phyloP scores from a whole-genome alignment of 768 basidiomycete genomes.

The Naganishia kalamii region DNA sequence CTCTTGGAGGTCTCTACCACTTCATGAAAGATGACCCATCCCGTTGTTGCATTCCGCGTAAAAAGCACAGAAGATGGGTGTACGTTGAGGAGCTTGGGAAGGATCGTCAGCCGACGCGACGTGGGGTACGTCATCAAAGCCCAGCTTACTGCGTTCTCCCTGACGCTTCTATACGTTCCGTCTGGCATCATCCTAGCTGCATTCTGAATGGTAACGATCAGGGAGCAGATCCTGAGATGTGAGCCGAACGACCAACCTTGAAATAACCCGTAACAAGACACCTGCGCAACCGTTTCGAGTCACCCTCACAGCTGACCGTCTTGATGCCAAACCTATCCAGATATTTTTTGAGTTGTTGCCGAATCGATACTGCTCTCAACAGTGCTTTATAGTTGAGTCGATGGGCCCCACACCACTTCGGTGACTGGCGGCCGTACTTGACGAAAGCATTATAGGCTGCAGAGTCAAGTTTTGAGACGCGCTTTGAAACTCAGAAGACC shows the following conservation, averaged over 20 bases:
- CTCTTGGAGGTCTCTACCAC: conserved; percentile 94
- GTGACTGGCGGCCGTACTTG: conserved; percentile 64
- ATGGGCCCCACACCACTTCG: conserved; percentile 87
- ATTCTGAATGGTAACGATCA: conserved; percentile 54
- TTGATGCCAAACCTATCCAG: conserved; percentile 82
- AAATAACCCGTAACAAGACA: conserved; percentile 92
- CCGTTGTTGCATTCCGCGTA: conserved; percentile 78
- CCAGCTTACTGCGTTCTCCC: conserved; percentile 67
- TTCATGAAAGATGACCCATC: conserved; percentile 93
- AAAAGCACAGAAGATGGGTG: conserved; percentile 94
- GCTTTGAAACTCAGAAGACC: background rate
- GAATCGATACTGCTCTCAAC: conserved; percentile 87
- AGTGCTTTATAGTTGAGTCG: conserved; percentile 88
- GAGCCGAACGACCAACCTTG: conserved; percentile 33
- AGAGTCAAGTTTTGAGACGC: background rate
- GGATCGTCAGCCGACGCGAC: background rate
- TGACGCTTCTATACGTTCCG: conserved; percentile 82
- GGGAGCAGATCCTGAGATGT: background rate
- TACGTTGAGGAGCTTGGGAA: conserved; percentile 65
- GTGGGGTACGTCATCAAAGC: background rate
- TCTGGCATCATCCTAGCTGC: conserved; percentile 85
- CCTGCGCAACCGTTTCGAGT: conserved; percentile 69
- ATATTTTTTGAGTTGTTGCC: conserved; percentile 90
- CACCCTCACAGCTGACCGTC: conserved; percentile 79
- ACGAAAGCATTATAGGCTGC: conserved; percentile 89